Base-by-base conservation (phyloP, 1,284 basidiomycete genomes). In the Pseudozyma sp. region DNA sequence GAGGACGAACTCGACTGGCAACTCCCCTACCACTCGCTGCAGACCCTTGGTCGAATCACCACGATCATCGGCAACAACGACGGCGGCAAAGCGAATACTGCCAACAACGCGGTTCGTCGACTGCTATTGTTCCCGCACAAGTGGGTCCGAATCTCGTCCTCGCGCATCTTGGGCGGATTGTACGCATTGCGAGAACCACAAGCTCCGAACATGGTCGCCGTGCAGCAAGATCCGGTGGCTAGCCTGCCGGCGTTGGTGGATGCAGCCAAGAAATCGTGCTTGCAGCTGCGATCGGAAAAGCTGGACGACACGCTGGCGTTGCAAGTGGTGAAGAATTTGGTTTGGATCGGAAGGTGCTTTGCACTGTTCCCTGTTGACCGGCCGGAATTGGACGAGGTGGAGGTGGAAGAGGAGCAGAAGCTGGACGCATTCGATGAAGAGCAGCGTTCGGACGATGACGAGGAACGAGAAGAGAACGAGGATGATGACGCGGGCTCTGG, bases 251-350 rank as follows among this genome's bases (percentile, higher is more conserved):
- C 88, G 7, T 89, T 94, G 86, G 88, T 90, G 57, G 90, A 91
- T 31, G 87, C 92, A 8, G 92, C 94, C 1, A 87, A 89, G 71
- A 94, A 93, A 84, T 86, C 92, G 35, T 92, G 90, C 58, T 84
- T 91, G 49, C 90, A 98, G 84, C 88, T 99, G 65, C 91, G 91
- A 84, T 94, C 94, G 77, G 87, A 90, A 11, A 88, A 92, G 73
- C 86, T 98, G 42, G 93, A 94, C 77, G 90, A 91, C 42, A 85
- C 88, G 5, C 87, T 96, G 16, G 89, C 91, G 57, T 85, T 97
- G 69, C 94, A 98, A 85, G 87, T 94, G 14, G 94, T 97, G 80
- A 98, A 97, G 87, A 94, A 98, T 75, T 85, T 99, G 14, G 94
- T 97, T 81, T 97, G 92, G 81, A 87, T 97, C 34, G 92, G 92